These are phyloP conservation scores for Ustilago nuda DNA, from an alignment of 1,284 basidiomycete species.

Conservation along the genomic window DNA sequence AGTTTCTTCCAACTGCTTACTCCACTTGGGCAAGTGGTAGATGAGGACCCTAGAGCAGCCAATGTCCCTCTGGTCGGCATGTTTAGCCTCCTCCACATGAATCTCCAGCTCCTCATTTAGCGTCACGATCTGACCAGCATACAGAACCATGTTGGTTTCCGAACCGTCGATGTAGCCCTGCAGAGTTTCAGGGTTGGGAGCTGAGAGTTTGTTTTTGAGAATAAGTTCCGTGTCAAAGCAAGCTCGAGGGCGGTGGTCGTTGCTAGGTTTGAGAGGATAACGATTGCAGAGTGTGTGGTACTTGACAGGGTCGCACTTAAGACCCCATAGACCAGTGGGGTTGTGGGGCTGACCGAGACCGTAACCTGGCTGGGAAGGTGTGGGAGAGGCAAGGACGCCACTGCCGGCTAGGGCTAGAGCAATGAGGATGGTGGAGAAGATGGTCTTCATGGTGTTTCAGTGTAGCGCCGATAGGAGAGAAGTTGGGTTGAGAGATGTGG, in stretches of 20 bases:
- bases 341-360: neutral
- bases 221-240: conserved; percentile 2
- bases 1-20: neutral
- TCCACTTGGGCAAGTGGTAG: conserved; percentile 12
- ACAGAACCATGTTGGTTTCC: conserved; percentile 19
- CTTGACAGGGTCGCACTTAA: neutral
- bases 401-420: neutral
- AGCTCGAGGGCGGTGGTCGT: conserved; percentile 2
- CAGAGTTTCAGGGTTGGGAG: neutral
- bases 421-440: neutral
- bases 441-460: neutral
- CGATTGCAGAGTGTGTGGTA: conserved; percentile 3
- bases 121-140: conserved; percentile 20
- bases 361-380: neutral
- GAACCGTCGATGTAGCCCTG: neutral
- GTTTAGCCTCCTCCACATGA: conserved; percentile 9
- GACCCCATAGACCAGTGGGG: neutral
- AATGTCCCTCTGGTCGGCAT: neutral
- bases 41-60: conserved; percentile 18
- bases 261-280: neutral
- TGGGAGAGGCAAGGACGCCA: neutral
- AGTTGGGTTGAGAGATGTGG: neutral
- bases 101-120: conserved; percentile 18
- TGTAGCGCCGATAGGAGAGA: neutral
- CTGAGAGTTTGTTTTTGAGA: neutral